phyloP scores from a whole-genome alignment of 768 basidiomycete genomes.

The Crassisporium funariophilum region DNA sequence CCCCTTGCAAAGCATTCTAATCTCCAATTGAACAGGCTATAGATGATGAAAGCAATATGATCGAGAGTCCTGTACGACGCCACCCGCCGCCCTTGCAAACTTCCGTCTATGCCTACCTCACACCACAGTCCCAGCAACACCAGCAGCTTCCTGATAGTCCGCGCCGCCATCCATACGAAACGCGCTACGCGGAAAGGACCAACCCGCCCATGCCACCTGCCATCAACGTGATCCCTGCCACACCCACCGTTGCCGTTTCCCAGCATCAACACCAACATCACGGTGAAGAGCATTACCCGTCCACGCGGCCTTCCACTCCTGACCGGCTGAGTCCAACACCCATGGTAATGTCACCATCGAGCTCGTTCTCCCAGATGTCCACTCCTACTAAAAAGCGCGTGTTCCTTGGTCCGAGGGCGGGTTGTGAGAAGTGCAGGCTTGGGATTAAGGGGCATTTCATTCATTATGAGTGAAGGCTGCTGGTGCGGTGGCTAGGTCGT shows the following conservation, averaged over 20 bases:
- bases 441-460: slow-evolving; percentile 24
- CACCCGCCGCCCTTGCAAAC: background rate
- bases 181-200: slow-evolving; percentile 15
- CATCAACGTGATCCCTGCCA: slow-evolving; percentile 21
- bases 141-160: slow-evolving; percentile 3
- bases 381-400: slow-evolving; percentile 26
- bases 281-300: background rate
- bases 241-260: slow-evolving; percentile 7
- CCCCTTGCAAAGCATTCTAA: background rate
- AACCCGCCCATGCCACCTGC: slow-evolving; percentile 11
- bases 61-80: no score
- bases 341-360: slow-evolving; percentile 30
- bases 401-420: slow-evolving; percentile 33
- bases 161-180: slow-evolving; percentile 10
- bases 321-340: slow-evolving; percentile 11
- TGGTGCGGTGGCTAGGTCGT: no score
- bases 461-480: slow-evolving; percentile 24
- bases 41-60: slow-evolving; percentile 20
- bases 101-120: slow-evolving; percentile 5
- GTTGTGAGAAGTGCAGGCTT: slow-evolving; percentile 31
- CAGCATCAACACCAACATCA: slow-evolving; percentile 2
- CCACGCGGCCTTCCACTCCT: slow-evolving; percentile 11
- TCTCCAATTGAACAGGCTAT: slow-evolving; percentile 24
- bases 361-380: slow-evolving; percentile 15
- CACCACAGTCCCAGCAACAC: slow-evolving; percentile 1